A percentile compares a stretch with the other conserved stretches of the same genome.
Conservation (phyloP, 1,139 yeast species). For the Yarrowia galli region DNA sequence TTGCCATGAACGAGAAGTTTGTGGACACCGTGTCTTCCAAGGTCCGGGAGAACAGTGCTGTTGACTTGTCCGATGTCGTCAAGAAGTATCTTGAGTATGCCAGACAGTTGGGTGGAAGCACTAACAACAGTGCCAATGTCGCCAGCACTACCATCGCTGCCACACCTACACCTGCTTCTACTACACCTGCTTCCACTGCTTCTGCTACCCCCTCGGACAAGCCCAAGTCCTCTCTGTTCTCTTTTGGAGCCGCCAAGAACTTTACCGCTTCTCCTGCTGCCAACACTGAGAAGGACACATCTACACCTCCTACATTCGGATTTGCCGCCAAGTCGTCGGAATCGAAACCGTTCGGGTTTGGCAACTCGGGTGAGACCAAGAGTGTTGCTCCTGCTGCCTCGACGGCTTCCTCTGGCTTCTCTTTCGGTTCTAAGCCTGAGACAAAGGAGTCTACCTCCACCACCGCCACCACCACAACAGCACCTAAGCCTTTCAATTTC, state of each 20-base stretch:
- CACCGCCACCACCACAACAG: too few species aligned
- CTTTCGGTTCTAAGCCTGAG: background rate
- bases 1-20: conserved; percentile 74
- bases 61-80: conserved; percentile 64
- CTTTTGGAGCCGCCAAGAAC: conserved; percentile 31
- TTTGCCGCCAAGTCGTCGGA: conserved; percentile 2
- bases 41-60: conserved; percentile 58
- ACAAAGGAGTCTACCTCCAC: background rate
- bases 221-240: conserved; percentile 15
- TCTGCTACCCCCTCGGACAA: background rate
- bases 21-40: conserved; percentile 58
- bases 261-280: background rate
- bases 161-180: background rate
- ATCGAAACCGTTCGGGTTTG: conserved; percentile 6
- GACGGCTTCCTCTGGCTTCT: too few species aligned
- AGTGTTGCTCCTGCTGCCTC: background rate
- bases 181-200: too few species aligned
- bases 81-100: conserved; percentile 67
- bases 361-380: background rate
- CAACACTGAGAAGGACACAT: background rate
- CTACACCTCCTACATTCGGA: background rate
- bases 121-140: background rate
- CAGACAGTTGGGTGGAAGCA: conserved; percentile 51
- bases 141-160: background rate
- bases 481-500: conserved; percentile 13